phyloP scores from a whole-genome alignment of 1,284 basidiomycete species.

The Naganishia liquefaciens region DNA sequence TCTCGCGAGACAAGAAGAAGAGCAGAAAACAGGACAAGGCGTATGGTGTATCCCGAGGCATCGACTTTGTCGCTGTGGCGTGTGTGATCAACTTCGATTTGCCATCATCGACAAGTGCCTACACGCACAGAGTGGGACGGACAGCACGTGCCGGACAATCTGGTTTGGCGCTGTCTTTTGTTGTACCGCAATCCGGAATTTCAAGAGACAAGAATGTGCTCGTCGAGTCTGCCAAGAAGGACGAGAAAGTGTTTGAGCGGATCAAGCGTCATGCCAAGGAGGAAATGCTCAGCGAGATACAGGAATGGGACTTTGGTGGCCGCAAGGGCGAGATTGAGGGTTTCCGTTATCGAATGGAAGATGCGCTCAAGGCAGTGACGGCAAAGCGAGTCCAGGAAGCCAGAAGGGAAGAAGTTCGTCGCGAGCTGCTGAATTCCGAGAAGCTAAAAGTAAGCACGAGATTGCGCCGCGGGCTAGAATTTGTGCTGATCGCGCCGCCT shows the following conservation, averaged over 20 bases:
- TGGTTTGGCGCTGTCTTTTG: conserved; percentile 87
- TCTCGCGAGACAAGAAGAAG: conserved; percentile 48
- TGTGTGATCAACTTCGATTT: conserved; percentile 99
- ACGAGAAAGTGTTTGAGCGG: conserved; percentile 74
- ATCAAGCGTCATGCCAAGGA: conserved; percentile 72
- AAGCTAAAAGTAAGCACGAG: conserved; percentile 77
- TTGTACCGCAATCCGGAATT: conserved; percentile 74
- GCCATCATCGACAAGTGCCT: conserved; percentile 81
- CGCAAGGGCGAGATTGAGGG: conserved; percentile 78
- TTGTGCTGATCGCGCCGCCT: conserved; percentile 7
- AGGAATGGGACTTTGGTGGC: conserved; percentile 94
- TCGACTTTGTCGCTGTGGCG: conserved; percentile 96
- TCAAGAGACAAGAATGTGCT: conserved; percentile 66
- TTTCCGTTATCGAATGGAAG: conserved; percentile 98
- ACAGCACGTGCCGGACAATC: conserved; percentile 93
- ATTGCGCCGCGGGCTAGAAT: not conserved
- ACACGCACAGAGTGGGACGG: conserved; percentile 93
- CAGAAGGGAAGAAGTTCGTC: conserved; percentile 87
- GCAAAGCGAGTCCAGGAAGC: conserved; percentile 84
- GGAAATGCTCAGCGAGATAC: conserved; percentile 71
- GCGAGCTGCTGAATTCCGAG: conserved; percentile 90
- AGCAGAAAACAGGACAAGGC: conserved; percentile 63
- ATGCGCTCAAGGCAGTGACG: conserved; percentile 87
- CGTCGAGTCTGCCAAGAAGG: conserved; percentile 65
- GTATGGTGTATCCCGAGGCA: conserved; percentile 92